Conservation (phyloP, 768 basidiomycete species). For the Nidularia pulvinata region DNA sequence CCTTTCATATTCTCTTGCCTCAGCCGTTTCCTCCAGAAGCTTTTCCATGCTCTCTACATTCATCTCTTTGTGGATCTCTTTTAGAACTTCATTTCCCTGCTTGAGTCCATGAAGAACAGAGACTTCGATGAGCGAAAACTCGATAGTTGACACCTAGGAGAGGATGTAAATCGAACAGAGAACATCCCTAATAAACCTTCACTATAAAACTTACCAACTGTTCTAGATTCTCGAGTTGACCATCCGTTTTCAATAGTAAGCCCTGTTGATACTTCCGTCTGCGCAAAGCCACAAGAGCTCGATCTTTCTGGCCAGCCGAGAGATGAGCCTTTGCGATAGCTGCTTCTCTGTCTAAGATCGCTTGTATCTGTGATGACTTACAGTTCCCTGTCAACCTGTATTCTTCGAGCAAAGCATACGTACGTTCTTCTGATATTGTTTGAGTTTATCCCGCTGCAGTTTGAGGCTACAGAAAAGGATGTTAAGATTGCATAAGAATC, state of each 20-base stretch:
- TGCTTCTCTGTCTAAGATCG: conserved; percentile 83
- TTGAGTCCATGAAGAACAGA: conserved; percentile 91
- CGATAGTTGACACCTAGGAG: conserved; percentile 95
- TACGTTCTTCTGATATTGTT: conserved; percentile 95
- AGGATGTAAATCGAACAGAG: no score
- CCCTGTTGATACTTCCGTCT: conserved; percentile 94
- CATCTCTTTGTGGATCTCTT: conserved; percentile 94
- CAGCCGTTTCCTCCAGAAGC: conserved; percentile 89
- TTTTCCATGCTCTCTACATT: conserved; percentile 92
- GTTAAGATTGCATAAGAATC: conserved; percentile 6
- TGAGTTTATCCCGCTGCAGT: conserved; percentile 93
- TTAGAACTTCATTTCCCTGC: conserved; percentile 92
- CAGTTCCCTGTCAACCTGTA: neutral
- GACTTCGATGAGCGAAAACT: conserved; percentile 93
- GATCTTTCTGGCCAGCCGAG: conserved; percentile 78
- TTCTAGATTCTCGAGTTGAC: conserved; percentile 86
- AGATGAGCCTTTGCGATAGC: conserved; percentile 88
- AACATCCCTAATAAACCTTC: no score
- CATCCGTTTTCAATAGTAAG: conserved; percentile 85
- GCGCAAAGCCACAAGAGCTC: conserved; percentile 86
- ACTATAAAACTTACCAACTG: conserved; percentile 71
- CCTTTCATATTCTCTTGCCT: conserved; percentile 90
- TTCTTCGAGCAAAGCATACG: conserved; percentile 7
- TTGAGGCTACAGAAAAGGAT: conserved; percentile 66
- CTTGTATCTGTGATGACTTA: conserved; percentile 68